Evolutionary conservation across 192 early-diverging fungal genomes (phyloP).

Genomic region (Linderina pennispora): DNA sequence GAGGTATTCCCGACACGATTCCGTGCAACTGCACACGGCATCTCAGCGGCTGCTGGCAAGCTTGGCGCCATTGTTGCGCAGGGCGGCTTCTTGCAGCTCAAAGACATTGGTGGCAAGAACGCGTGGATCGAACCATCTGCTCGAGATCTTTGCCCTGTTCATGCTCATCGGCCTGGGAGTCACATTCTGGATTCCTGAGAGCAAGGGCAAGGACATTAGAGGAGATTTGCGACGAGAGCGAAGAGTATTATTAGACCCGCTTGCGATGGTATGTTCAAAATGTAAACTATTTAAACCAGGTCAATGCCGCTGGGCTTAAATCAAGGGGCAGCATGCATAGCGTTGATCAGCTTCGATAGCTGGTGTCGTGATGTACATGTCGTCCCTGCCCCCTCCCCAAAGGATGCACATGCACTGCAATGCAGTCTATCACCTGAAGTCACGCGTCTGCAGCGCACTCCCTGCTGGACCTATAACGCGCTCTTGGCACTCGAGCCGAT

Average conservation of each 20-base stretch:
- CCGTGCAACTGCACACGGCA: conserved; percentile 71
- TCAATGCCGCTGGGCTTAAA: too few relatives aligned
- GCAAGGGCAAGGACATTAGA: conserved; percentile 37
- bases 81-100: conserved; percentile 59
- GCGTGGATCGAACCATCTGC: conserved; percentile 51
- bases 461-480: too few relatives aligned
- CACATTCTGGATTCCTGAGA: conserved; percentile 40
- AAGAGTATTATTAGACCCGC: conserved; percentile 20
- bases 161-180: conserved; percentile 61
- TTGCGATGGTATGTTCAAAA: too few relatives aligned
- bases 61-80: conserved; percentile 68
- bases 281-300: too few relatives aligned
- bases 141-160: conserved; percentile 64
- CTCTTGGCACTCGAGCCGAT: too few relatives aligned
- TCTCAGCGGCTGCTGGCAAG: conserved; percentile 73
- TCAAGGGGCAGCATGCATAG: too few relatives aligned
- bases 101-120: conserved; percentile 60
- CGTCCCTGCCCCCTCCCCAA: too few relatives aligned
- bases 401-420: too few relatives aligned
- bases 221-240: conserved; percentile 28
- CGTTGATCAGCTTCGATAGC: too few relatives aligned
- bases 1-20: conserved; percentile 76
- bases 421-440: too few relatives aligned
- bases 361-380: too few relatives aligned
- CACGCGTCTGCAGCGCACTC: too few relatives aligned